These are phyloP conservation scores for Cornus kousa DNA, from an alignment of 148 eudicot genomes.

Conservation along the genomic window DNA sequence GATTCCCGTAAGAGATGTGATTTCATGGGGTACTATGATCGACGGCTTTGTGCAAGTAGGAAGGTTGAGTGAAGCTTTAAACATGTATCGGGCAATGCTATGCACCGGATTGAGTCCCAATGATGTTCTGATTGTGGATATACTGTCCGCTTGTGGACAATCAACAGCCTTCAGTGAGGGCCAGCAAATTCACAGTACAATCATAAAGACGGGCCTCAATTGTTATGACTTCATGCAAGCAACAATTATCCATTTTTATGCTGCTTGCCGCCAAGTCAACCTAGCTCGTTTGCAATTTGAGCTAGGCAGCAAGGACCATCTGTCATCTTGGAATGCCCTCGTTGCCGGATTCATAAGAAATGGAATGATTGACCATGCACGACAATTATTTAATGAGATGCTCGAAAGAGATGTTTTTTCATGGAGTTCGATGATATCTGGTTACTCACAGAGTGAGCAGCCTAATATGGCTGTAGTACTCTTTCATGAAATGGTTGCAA, in stretches of 20 bases:
- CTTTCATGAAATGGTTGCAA: conserved; percentile 61
- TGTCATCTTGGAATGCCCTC: conserved; percentile 81
- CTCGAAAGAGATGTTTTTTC: conserved; percentile 72
- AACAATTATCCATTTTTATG: conserved; percentile 72
- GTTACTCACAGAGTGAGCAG: conserved; percentile 63
- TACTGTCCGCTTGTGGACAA: conserved; percentile 70
- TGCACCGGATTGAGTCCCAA: conserved; percentile 52
- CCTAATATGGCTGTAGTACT: conserved; percentile 55
- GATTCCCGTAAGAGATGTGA: conserved; percentile 60
- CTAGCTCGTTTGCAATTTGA: conserved; percentile 74
- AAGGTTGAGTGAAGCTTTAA: conserved; percentile 60
- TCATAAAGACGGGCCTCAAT: conserved; percentile 56
- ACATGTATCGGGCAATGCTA: conserved; percentile 58
- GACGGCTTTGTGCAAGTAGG: conserved; percentile 54
- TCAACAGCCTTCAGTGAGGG: conserved; percentile 52
- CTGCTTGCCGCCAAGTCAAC: conserved; percentile 47
- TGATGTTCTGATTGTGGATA: conserved; percentile 76
- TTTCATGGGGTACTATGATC: conserved; percentile 86
- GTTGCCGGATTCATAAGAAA: conserved; percentile 63
- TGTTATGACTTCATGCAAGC: conserved; percentile 67
- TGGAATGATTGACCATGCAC: conserved; percentile 54
- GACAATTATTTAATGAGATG: conserved; percentile 50
- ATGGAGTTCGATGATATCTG: conserved; percentile 91
- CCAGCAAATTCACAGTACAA: conserved; percentile 60
- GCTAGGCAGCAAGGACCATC: conserved; percentile 57